Evolutionary conservation across 2,329 filamentous ascomycete species (phyloP), one percentile per base, ranked within the genome.

Genomic region (Cordyceps farinosa): DNA sequence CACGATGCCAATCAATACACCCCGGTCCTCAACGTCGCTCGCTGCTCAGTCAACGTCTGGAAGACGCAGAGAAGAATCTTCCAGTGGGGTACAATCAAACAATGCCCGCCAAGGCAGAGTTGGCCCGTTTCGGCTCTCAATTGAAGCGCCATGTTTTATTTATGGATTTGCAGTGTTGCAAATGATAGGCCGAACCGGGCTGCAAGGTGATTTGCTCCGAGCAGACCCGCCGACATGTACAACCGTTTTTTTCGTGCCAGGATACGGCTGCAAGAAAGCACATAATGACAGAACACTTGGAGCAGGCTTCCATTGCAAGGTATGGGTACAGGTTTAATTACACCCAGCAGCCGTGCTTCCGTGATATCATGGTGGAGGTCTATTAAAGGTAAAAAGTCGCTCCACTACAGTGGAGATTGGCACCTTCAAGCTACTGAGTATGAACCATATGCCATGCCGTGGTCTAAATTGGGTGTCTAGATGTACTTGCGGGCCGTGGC

Each of bases 241-340:
- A 50, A 40, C 38, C 48, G 48, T 53, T 61, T 47, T 40, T 40
- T 40, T 45, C 7, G 17, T 47, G 32, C 40, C 13, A 15, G 50
- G 58, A 45, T 54, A 30, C 27, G 11, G 47, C 30, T 60, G 50
- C 48, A 47, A 34, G 38, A 61, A 32, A 27, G 29, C 40, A 42
- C 54, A 34, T 27, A 22, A 42, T 30, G 22, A 36, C 40, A 36
- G 47, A 61, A 38, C 48, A 47, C 8, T 50, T 60, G 47, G 27
- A 27, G n/a, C 48, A 52, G 29, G 48, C 58, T 38, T 60, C 57
- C 34, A 60, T 29, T 47, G 29, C 47, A 52, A 60, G 47, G 54
- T 47, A 54, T 61, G 40, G 58, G 17, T 30, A 53, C 50, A 27
- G 44, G 58, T 61, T 61, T 61, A 54, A 61, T 61, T 61, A 40